Evolutionary conservation across 306 rosid genomes (phyloP).

Genomic region (Acacia acuminata): DNA sequence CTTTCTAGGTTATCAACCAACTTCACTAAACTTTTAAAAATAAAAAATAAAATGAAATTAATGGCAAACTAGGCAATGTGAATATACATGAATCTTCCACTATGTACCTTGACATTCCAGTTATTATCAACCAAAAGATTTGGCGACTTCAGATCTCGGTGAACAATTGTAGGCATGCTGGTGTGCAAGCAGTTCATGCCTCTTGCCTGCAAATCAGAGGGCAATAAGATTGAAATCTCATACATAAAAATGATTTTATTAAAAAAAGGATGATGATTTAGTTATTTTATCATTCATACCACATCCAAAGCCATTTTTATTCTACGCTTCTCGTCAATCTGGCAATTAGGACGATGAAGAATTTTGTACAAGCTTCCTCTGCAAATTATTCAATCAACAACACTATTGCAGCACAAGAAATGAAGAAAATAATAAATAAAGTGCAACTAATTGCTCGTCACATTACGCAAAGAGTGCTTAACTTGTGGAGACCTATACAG

Average conservation of each 20-base stretch:
- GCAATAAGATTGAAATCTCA: conserved; percentile 30
- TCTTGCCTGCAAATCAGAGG: conserved; percentile 70
- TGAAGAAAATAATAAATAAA: background rate
- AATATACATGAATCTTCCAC: conserved; percentile 27
- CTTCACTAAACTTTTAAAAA: conserved; percentile 32
- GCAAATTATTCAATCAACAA: conserved; percentile 32
- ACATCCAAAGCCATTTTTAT: conserved; percentile 99
- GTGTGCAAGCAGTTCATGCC: conserved; percentile 99
- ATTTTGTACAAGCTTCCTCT: conserved; percentile 94
- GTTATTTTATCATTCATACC: conserved; percentile 59
- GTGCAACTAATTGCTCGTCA: background rate
- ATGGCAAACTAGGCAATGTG: conserved; percentile 12
- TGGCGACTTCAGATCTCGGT: conserved; percentile 95
- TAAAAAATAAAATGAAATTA: conserved; percentile 8
- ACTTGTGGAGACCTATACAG: conserved; percentile 23
- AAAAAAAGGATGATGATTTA: conserved; percentile 17
- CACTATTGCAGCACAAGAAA: background rate
- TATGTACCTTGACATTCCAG: conserved; percentile 94
- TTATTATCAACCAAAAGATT: conserved; percentile 97
- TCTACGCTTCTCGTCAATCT: conserved; percentile 88
- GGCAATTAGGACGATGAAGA: conserved; percentile 90
- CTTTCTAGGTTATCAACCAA: background rate
- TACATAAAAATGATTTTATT: conserved; percentile 15
- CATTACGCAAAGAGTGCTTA: conserved; percentile 11
- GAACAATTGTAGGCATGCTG: conserved; percentile 92